phyloP scores from a whole-genome alignment of 805 yeast genomes.

The Lachancea fermentati region DNA sequence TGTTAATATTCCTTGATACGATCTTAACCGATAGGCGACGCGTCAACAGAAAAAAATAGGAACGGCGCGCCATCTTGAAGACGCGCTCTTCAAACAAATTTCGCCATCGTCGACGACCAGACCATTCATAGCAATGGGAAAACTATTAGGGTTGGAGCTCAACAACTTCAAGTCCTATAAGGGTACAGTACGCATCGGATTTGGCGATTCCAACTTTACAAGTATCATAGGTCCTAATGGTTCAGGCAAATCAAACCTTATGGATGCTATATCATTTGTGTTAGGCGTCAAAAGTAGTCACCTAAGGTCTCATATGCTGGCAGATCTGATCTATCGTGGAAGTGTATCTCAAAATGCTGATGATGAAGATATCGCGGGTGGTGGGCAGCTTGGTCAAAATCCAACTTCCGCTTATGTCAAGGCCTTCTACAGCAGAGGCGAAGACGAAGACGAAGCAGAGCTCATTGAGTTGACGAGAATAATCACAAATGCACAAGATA shows the following conservation, averaged over 20 bases:
- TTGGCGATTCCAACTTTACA: slow-evolving; percentile 79
- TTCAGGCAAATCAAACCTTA: slow-evolving; percentile 93
- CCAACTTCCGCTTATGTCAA: slow-evolving; percentile 60
- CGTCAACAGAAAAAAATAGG: slow-evolving; percentile 1
- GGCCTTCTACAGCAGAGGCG: slow-evolving; percentile 51
- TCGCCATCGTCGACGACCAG: neutral
- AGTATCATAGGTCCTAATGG: slow-evolving; percentile 98
- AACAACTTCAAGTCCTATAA: slow-evolving; percentile 87
- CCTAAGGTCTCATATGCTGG: slow-evolving; percentile 65
- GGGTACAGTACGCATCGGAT: slow-evolving; percentile 70
- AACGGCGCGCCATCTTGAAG: neutral
- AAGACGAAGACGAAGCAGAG: slow-evolving; percentile 50
- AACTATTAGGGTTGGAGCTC: slow-evolving; percentile 70
- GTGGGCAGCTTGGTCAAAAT: slow-evolving; percentile 11
- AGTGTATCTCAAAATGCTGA: slow-evolving; percentile 27
- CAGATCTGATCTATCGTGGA: slow-evolving; percentile 80
- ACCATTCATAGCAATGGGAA: slow-evolving; percentile 53
- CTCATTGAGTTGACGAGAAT: slow-evolving; percentile 57
- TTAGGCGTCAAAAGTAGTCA: slow-evolving; percentile 75
- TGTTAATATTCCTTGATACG: neutral
- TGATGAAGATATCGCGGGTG: slow-evolving; percentile 14
- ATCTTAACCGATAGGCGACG: neutral
- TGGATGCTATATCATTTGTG: slow-evolving; percentile 95
- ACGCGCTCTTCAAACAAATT: slow-evolving; percentile 1
- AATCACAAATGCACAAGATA: slow-evolving; percentile 51